A percentile compares a stretch with the other conserved stretches of the same genome.
phyloP scores from a whole-genome alignment of 495 filamentous ascomycete species.

The Penicillium samsonianum region DNA sequence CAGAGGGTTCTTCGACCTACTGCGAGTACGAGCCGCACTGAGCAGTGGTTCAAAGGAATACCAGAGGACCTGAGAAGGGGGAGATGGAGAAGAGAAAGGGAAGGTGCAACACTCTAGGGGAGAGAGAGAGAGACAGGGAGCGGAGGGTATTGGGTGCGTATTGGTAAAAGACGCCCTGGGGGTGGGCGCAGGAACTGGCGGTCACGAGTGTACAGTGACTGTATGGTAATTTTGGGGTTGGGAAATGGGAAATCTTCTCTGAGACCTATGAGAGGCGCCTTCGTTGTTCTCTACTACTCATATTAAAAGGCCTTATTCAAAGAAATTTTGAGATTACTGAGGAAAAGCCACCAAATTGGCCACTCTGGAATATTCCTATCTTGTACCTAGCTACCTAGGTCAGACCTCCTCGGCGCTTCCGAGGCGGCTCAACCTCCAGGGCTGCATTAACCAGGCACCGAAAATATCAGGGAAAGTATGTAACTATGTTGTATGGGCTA shows the following conservation, averaged over 20 bases:
- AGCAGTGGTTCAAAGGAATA: conserved; percentile 21
- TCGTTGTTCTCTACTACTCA: conserved; percentile 1
- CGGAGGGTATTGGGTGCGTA: conserved; percentile 31
- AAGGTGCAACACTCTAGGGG: conserved; percentile 18
- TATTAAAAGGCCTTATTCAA: neutral
- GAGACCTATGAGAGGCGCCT: conserved; percentile 1
- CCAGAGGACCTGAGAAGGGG: conserved; percentile 11
- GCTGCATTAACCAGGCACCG: conserved; percentile 6
- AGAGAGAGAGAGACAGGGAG: conserved; percentile 18
- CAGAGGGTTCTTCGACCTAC: conserved; percentile 16
- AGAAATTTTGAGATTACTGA: neutral
- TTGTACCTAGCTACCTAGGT: neutral
- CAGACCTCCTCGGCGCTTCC: conserved; percentile 6
- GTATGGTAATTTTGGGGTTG: conserved; percentile 5
- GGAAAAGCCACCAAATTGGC: conserved; percentile 3
- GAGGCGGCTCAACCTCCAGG: neutral
- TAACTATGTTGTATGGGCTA: neutral
- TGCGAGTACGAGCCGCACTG: conserved; percentile 23
- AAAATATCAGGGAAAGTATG: neutral
- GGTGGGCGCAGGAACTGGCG: conserved; percentile 11
- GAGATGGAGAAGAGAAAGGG: conserved; percentile 21
- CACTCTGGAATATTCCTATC: neutral
- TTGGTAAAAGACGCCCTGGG: conserved; percentile 14
- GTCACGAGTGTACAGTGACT: conserved; percentile 15
- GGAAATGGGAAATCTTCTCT: conserved; percentile 10